Conservation (phyloP, 2,329 filamentous ascomycete species). For the Beauveria pseudobassiana region DNA sequence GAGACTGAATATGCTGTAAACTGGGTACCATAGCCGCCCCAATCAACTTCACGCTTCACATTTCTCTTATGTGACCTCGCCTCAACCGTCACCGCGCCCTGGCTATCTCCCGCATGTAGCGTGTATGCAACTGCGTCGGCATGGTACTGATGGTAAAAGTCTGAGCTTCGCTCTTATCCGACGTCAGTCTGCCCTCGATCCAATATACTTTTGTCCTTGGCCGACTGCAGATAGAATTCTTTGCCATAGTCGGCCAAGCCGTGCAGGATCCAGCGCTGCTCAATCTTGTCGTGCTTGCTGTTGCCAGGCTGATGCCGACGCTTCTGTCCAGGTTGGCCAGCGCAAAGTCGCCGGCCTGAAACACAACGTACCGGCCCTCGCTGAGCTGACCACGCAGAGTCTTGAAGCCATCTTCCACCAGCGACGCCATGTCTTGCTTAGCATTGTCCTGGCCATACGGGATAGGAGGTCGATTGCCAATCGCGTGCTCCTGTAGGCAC, state of each 20-base stretch:
- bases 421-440: conserved; percentile 23
- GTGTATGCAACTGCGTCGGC: conserved; percentile 1
- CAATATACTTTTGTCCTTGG: conserved; percentile 20
- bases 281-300: conserved; percentile 28
- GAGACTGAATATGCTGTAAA: conserved; percentile 4
- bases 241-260: conserved; percentile 17
- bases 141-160: conserved; percentile 4
- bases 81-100: background rate
- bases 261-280: conserved; percentile 43
- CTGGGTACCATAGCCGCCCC: background rate
- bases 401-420: conserved; percentile 45
- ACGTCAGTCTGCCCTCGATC: conserved; percentile 9
- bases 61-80: background rate
- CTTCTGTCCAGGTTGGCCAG: conserved; percentile 25
- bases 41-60: background rate
- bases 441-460: conserved; percentile 34
- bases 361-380: conserved; percentile 45
- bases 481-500: conserved; percentile 24
- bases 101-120: background rate
- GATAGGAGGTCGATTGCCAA: conserved; percentile 20
- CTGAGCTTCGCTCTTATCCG: background rate
- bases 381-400: conserved; percentile 40
- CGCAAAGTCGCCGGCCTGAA: conserved; percentile 35
- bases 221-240: conserved; percentile 19
- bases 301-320: conserved; percentile 8